These are phyloP conservation scores for Trifolium pratense DNA, from an alignment of 306 rosid genomes.

Conservation along the genomic window DNA sequence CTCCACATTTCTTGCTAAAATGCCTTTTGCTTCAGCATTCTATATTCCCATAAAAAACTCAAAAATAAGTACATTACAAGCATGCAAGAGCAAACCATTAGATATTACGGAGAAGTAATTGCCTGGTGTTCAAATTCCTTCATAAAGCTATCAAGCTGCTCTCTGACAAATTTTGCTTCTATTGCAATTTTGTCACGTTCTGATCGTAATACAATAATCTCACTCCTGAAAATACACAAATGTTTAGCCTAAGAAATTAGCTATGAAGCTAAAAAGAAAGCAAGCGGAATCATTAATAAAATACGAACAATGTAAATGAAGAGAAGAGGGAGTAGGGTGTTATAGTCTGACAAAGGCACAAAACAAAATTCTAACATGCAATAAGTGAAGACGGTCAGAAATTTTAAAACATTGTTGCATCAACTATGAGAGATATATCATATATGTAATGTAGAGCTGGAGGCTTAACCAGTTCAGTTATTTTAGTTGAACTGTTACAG, in stretches of 20 bases:
- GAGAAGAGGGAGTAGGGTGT: background rate
- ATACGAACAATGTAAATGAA: background rate
- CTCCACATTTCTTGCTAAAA: conserved; percentile 81
- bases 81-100: conserved; percentile 17
- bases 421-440: background rate
- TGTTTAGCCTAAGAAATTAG: background rate
- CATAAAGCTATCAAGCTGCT: conserved; percentile 71
- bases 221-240: conserved; percentile 56
- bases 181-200: conserved; percentile 76
- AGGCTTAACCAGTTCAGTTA: background rate
- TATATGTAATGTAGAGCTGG: conserved; percentile 5
- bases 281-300: background rate
- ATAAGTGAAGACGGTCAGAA: background rate
- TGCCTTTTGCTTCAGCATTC: conserved; percentile 73
- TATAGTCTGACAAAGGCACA: conserved; percentile 10
- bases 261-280: background rate
- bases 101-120: conserved; percentile 27
- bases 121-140: conserved; percentile 87
- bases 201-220: conserved; percentile 64
- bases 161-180: conserved; percentile 77
- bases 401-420: background rate
- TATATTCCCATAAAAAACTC: conserved; percentile 44
- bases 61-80: conserved; percentile 24
- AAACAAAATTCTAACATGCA: background rate
- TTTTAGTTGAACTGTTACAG: background rate